Base-by-base conservation (phyloP, 176 grass and related monocot genomes). In the Tillandsia leiboldiana region DNA sequence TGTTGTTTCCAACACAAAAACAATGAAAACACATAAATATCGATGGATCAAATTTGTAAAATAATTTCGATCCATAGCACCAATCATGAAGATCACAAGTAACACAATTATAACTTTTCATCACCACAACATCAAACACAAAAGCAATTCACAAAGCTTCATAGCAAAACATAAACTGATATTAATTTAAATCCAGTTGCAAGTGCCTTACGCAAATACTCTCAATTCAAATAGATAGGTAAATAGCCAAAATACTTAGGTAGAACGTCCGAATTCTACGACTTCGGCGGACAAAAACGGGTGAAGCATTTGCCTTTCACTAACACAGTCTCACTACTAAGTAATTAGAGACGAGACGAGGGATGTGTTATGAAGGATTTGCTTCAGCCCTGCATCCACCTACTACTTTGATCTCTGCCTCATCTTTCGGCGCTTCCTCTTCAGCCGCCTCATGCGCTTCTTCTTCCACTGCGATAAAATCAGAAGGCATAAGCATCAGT, bases 401-500 rank as follows among this genome's bases (percentile, higher is more conserved):
- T 91, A 91, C 91, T 96, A 96, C 91, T 96, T 96, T 1, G 91
- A 96, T 85, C 91, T 74, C 91, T 96, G 87, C 79, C 91, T 91
- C 91, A 96, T 96, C 87, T 91, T 96, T 88, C 91, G 77, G 77
- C 91, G 91, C 91, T 96, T 96, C 84, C 91, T 96, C 84, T 96
- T 96, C 66, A 96, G 77, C 66, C 91, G 88, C 87, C 91, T 96
- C 91, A 91, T 96, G 2, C 91, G 85, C 91, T 96, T 96, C 91
- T 96, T 96, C 91, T 96, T 96, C 91, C 91, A 96, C 91, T 96
- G 78, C 33, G 7, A 56, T 12, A 56, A 56, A 56, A 13, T 15
- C 8, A 61, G 12, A 61, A 61, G 56, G 8, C 15, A 1, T 15
- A 61, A 61, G 10, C 22, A 61, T 57, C 14, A n/a, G 15, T 61